Evolutionary conservation across 495 filamentous ascomycete species (phyloP), one percentile per base, ranked within the genome.

Genomic region (Hypomontagnella submonticulosa): DNA sequence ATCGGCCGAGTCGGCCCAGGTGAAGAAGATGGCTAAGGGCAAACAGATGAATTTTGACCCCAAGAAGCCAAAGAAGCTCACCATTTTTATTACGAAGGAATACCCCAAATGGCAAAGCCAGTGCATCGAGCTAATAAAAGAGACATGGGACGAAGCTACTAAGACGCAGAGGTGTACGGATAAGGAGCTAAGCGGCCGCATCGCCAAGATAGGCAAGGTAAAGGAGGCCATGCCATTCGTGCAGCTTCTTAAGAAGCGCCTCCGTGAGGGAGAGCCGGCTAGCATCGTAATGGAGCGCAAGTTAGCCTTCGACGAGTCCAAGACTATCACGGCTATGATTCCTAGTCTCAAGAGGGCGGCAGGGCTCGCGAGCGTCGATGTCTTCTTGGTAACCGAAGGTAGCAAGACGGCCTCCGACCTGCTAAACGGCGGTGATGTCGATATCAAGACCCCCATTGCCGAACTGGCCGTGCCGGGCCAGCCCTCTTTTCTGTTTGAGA

Each of bases 141-240:
- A 87, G 40, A 59, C 55, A 20, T 83, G 80, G 76, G 75, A 84
- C 50, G 61, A 73, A 16, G 69, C 41, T 15, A 72, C 74, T 46
- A 71, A 72, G 43, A 64, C 65, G 13, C 78, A 85, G 33, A 84
- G 71, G 58, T 62, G 91, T 59, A 87, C 96, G 63, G 92, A 96
- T 71, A 96, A 95, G 80, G 85, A 84, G 53, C 79, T 97, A 15
- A 91, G 85, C 68, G 84, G 84, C 49, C 85, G 88, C 69, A 84
- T 94, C 16, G 85, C 83, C 68, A 93, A 93, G 79, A 85, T 95
- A 71, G 76, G 76, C 43, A 94, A 97, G 77, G 91, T 90, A 85
- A 99, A 99, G 86, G 92, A 94, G 77, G 94, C 92, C 20, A 98
- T 98, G 95, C 96, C 96, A 4, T 99, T 97, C 71, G 87, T 98